Evolutionary conservation across 768 basidiomycete species (phyloP).

Genomic region (Pisolithus albus): DNA sequence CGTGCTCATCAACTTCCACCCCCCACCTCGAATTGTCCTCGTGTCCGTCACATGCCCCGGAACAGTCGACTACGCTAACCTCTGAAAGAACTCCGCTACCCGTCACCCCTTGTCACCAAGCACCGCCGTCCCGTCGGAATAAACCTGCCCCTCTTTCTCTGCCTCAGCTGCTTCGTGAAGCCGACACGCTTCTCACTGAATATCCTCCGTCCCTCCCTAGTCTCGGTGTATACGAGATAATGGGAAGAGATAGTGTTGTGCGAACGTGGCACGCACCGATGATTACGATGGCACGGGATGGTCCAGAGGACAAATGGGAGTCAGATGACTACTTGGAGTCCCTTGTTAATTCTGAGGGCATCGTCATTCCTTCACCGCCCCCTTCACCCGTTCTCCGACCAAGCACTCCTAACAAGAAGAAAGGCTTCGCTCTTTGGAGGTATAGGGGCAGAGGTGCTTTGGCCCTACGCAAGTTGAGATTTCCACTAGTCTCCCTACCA

Average conservation of each 20-base stretch:
- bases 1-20: too few species aligned
- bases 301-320: constrained; percentile 19
- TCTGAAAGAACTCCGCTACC: constrained; percentile 5
- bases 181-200: constrained; percentile 51
- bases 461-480: constrained; percentile 12
- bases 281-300: constrained; percentile 11
- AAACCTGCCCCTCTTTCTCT: constrained; percentile 33
- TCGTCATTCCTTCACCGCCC: constrained; percentile 22
- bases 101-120: constrained; percentile 1
- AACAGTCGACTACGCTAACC: not conserved
- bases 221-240: constrained; percentile 48
- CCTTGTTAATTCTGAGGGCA: constrained; percentile 15
- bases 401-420: constrained; percentile 15
- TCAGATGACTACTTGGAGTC: constrained; percentile 24
- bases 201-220: constrained; percentile 57
- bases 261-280: constrained; percentile 54
- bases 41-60: too few species aligned
- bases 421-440: constrained; percentile 6
- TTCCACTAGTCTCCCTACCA: constrained; percentile 19
- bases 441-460: constrained; percentile 5
- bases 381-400: constrained; percentile 12
- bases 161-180: constrained; percentile 43
- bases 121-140: constrained; percentile 7
- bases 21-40: too few species aligned
- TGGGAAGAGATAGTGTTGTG: constrained; percentile 74